Conservation (phyloP, 2,329 filamentous ascomycete species). For the Colletotrichum scovillei region DNA sequence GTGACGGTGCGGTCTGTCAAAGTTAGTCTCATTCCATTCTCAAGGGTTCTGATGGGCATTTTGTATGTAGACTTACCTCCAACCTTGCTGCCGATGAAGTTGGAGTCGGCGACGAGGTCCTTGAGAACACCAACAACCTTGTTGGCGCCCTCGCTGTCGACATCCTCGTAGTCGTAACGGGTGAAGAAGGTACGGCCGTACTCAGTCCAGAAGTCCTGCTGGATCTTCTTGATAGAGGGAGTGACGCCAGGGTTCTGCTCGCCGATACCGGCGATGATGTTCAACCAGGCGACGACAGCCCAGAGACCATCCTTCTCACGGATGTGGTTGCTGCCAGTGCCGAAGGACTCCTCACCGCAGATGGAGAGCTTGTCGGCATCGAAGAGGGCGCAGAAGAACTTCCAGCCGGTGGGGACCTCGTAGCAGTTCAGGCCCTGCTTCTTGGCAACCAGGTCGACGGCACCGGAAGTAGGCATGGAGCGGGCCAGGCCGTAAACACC, state of each 20-base stretch:
- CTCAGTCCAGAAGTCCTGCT: constrained; percentile 95
- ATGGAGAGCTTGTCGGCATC: constrained; percentile 97
- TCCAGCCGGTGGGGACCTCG: constrained; percentile 98
- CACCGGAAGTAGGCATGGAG: constrained; percentile 97
- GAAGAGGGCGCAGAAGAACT: constrained; percentile 98
- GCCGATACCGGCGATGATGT: constrained; percentile 96
- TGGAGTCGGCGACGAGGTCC: constrained; percentile 78
- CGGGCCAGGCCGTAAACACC: constrained; percentile 95
- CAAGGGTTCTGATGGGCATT: not conserved
- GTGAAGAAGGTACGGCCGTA: constrained; percentile 99
- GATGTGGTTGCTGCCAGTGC: constrained; percentile 98
- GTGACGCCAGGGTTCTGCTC: constrained; percentile 82
- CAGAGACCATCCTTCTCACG: constrained; percentile 99
- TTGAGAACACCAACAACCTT: constrained; percentile 88
- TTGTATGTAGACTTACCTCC: constrained; percentile 61
- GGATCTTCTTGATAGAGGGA: constrained; percentile 94
- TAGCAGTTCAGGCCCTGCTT: constrained; percentile 92
- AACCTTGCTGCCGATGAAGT: constrained; percentile 86
- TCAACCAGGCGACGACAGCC: constrained; percentile 97
- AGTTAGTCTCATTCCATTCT: constrained; percentile 38
- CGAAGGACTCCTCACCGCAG: constrained; percentile 98
- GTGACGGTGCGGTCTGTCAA: constrained; percentile 78
- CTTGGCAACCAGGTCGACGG: constrained; percentile 95
- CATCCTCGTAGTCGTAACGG: constrained; percentile 97
- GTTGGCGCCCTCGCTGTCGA: constrained; percentile 89